phyloP scores from a whole-genome alignment of 345 rosid species.

The Raphanus sativus region DNA sequence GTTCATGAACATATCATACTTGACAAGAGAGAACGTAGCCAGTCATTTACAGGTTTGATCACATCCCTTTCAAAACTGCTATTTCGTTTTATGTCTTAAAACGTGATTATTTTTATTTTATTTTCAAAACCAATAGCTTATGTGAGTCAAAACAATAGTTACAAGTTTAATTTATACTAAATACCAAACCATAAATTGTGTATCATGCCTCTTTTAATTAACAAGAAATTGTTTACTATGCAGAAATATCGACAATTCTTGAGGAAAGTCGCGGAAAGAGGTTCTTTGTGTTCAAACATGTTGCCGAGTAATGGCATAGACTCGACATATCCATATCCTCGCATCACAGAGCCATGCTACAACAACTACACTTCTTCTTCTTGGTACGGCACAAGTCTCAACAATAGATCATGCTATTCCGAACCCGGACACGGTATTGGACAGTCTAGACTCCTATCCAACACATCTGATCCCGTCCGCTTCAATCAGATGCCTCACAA shows the following conservation, averaged over 20 bases:
- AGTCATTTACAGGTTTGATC: constrained; percentile 73
- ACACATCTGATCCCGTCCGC: constrained; percentile 10
- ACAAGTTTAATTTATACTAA: neutral
- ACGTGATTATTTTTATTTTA: neutral
- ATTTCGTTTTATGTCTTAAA: neutral
- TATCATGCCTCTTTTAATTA: neutral
- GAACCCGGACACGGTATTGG: constrained; percentile 21
- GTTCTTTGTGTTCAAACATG: neutral
- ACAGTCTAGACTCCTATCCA: constrained; percentile 37
- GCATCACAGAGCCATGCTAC: constrained; percentile 16
- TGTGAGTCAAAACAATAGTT: neutral
- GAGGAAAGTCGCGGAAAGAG: neutral
- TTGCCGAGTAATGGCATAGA: neutral
- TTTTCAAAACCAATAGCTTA: neutral
- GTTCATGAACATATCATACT: constrained; percentile 60
- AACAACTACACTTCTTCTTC: constrained; percentile 9
- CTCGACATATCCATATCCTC: constrained; percentile 40
- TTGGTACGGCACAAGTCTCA: constrained; percentile 20
- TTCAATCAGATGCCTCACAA: constrained; percentile 17
- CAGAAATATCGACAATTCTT: neutral
- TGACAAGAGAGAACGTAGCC: constrained; percentile 79
- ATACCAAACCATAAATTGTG: constrained; percentile 3
- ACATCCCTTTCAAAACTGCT: neutral
- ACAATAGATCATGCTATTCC: constrained; percentile 17
- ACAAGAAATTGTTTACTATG: neutral